phyloP scores from a whole-genome alignment of 1,284 basidiomycete genomes.

The Bondarzewia mesenterica region DNA sequence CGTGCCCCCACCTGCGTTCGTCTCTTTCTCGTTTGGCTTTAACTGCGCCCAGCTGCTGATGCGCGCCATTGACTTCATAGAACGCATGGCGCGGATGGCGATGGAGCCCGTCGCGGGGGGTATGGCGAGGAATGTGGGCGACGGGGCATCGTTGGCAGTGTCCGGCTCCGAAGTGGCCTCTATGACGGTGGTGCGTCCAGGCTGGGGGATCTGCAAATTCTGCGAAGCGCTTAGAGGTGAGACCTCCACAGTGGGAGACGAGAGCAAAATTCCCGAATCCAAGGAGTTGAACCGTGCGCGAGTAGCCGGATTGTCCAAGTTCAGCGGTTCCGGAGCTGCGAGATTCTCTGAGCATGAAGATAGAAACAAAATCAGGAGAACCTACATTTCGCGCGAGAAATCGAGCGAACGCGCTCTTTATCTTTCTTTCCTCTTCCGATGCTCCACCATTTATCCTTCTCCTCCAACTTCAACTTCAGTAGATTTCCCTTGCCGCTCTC shows the following conservation, averaged over 20 bases:
- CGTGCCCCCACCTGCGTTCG: slow-evolving; percentile 7
- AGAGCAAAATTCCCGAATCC: slow-evolving; percentile 48
- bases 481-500: slow-evolving; percentile 14
- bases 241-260: slow-evolving; percentile 13
- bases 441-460: slow-evolving; percentile 72
- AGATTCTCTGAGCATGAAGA: not conserved
- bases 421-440: slow-evolving; percentile 55
- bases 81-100: slow-evolving; percentile 68
- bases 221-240: slow-evolving; percentile 12
- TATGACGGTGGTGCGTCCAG: not conserved
- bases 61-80: slow-evolving; percentile 60
- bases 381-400: slow-evolving; percentile 38
- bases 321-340: slow-evolving; percentile 1
- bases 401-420: slow-evolving; percentile 18
- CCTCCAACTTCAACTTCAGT: slow-evolving; percentile 46
- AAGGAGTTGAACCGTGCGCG: slow-evolving; percentile 58
- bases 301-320: slow-evolving; percentile 5
- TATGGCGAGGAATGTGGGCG: slow-evolving; percentile 13
- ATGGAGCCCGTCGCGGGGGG: slow-evolving; percentile 41
- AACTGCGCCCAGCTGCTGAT: slow-evolving; percentile 65
- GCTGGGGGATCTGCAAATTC: slow-evolving; percentile 13
- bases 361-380: not conserved
- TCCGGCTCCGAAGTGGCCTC: not conserved
- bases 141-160: slow-evolving; percentile 6
- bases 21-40: slow-evolving; percentile 30